phyloP scores from a whole-genome alignment of 2,329 filamentous ascomycete species.

The Coniochaeta ligniaria region DNA sequence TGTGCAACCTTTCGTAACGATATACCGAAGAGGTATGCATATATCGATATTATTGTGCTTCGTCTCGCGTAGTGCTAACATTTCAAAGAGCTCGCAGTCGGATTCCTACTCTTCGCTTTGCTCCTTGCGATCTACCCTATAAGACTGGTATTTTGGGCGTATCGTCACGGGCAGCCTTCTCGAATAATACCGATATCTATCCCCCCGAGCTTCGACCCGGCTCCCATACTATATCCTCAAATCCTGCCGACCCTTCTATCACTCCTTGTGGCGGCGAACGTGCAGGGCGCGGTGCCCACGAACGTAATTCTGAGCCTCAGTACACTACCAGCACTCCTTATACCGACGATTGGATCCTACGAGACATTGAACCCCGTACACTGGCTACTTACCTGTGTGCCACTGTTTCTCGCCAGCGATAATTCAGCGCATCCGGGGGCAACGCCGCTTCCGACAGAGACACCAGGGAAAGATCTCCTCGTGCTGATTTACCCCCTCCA shows the following conservation, averaged over 20 bases:
- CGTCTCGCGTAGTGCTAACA: slow-evolving; percentile 10
- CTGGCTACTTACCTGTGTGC: slow-evolving; percentile 70
- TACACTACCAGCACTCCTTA: slow-evolving; percentile 64
- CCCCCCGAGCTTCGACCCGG: slow-evolving; percentile 79
- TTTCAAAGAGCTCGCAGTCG: slow-evolving; percentile 32
- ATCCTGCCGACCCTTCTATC: slow-evolving; percentile 70
- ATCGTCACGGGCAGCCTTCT: slow-evolving; percentile 29
- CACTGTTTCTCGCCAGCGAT: slow-evolving; percentile 45
- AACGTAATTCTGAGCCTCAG: slow-evolving; percentile 78
- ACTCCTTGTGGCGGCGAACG: slow-evolving; percentile 60
- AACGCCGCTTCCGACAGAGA: slow-evolving; percentile 13
- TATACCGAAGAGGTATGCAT: slow-evolving; percentile 42
- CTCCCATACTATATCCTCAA: slow-evolving; percentile 81
- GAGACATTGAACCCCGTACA: slow-evolving; percentile 61
- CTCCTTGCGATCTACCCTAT: slow-evolving; percentile 52
- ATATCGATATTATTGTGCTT: background rate
- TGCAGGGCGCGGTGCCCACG: slow-evolving; percentile 57
- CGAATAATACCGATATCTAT: slow-evolving; percentile 40
- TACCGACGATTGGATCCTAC: slow-evolving; percentile 55
- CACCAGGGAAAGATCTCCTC: slow-evolving; percentile 21
- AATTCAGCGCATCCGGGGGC: slow-evolving; percentile 17
- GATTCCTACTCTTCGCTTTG: slow-evolving; percentile 25
- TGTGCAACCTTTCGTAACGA: slow-evolving; percentile 35
- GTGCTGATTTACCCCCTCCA: slow-evolving; percentile 69
- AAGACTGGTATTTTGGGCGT: slow-evolving; percentile 44